Base-by-base conservation (phyloP, 2,329 filamentous ascomycete genomes). In the Alternaria sp. region DNA sequence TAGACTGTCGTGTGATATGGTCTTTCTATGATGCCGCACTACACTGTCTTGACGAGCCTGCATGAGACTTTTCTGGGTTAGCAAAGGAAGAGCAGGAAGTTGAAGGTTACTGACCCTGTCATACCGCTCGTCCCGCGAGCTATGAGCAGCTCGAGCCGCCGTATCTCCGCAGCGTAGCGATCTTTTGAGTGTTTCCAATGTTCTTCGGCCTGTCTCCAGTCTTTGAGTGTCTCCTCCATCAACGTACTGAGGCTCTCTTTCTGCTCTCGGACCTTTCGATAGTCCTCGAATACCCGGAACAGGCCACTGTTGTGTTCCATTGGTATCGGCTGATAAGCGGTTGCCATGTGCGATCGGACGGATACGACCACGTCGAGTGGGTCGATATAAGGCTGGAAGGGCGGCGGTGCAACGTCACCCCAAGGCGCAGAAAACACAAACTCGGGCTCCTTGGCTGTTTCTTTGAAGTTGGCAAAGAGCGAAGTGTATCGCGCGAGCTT, bases 71-170 rank as follows among this genome's bases (percentile, higher is more conserved):
- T 11, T 26, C 10, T 6, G 31, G 33, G n/a, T 68, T 37, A 69
- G 51, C 29, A 36, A 5, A 44, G 36, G 4, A 10, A 24, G 4
- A 36, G 5, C 5, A 40, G 41, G n/a, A 6, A 3, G 10, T 2
- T 26, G 17, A 5, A 23, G 24, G 17, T 11, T 36, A 51, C 65
- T 52, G 48, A 72, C 70, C 77, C 78, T 21, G 76, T 70, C 51
- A 82, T 69, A 9, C 80, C 80, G 40, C 72, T 67, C 26, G 75
- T 73, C 7, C 79, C 75, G 48, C 74, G 75, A 2, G 78, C 77
- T 55, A 82, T 80, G 26, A 82, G 60, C 3, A 81, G 58, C 62
- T 82, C 80, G 13, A 82, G 71, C 14, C 80, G 76, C 56, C 77
- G 79, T 51, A 81, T 76, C 58, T 82, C 80, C 3, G 72, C 73